Evolutionary conservation across 2,329 filamentous ascomycete species (phyloP).

Genomic region (Monosporascus sp.): DNA sequence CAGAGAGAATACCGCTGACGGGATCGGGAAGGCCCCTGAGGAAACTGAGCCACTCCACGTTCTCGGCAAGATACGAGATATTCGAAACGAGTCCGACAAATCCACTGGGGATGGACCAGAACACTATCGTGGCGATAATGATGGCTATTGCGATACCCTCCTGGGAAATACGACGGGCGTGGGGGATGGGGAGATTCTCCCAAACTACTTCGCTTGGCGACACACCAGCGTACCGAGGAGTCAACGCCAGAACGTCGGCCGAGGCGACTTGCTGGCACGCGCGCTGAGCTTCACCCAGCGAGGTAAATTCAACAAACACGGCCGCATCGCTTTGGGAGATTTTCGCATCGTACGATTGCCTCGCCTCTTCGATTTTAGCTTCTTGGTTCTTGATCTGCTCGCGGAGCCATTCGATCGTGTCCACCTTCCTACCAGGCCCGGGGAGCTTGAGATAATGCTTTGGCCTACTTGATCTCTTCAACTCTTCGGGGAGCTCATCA

Average conservation of each 20-base stretch:
- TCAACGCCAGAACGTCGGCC: slow-evolving; percentile 17
- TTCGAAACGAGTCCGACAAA: slow-evolving; percentile 83
- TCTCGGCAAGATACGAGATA: slow-evolving; percentile 61
- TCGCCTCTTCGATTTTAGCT: slow-evolving; percentile 34
- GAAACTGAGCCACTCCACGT: slow-evolving; percentile 66
- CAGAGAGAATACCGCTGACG: slow-evolving; percentile 75
- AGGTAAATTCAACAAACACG: slow-evolving; percentile 89
- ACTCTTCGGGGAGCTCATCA: slow-evolving; percentile 15
- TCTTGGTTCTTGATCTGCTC: slow-evolving; percentile 49
- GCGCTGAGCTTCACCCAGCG: slow-evolving; percentile 75
- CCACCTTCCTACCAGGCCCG: slow-evolving; percentile 68
- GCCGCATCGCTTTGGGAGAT: slow-evolving; percentile 46
- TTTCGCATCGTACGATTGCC: slow-evolving; percentile 17
- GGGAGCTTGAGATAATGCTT: slow-evolving; percentile 59
- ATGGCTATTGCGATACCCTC: slow-evolving; percentile 57
- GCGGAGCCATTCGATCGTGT: slow-evolving; percentile 82
- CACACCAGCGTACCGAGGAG: slow-evolving; percentile 47
- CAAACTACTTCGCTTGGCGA: slow-evolving; percentile 80
- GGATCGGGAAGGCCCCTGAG: slow-evolving; percentile 62
- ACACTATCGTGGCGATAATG: slow-evolving; percentile 70
- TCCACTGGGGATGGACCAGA: slow-evolving; percentile 75
- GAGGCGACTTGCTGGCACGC: slow-evolving; percentile 59
- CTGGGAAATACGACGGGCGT: slow-evolving; percentile 21
- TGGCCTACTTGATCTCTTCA: slow-evolving; percentile 21
- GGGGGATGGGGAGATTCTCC: slow-evolving; percentile 60